These are phyloP conservation scores for Xerocomus potaroensis DNA, from an alignment of 768 basidiomycete genomes.

Conservation along the genomic window DNA sequence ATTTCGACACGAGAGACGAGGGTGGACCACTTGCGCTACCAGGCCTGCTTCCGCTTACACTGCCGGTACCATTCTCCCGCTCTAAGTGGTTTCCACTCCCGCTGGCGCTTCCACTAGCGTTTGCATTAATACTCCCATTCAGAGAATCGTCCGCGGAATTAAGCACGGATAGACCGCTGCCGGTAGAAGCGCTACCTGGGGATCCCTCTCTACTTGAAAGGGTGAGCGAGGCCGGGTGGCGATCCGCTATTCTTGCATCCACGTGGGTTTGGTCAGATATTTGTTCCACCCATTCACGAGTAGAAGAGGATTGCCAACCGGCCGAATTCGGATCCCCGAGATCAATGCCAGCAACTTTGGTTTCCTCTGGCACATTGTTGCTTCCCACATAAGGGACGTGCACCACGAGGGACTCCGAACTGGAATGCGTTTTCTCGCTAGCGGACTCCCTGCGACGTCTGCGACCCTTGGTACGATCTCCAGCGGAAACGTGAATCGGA, in stretches of 20 bases:
- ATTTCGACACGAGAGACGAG: slow-evolving; percentile 17
- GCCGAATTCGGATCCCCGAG: slow-evolving; percentile 19
- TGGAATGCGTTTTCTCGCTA: slow-evolving; percentile 9
- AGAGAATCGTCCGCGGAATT: slow-evolving; percentile 25
- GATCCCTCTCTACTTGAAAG: slow-evolving; percentile 18
- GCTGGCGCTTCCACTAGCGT: slow-evolving; percentile 11
- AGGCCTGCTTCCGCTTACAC: slow-evolving; percentile 7
- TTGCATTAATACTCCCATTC: slow-evolving; percentile 9
- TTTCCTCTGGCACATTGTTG: slow-evolving; percentile 12
- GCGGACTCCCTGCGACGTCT: slow-evolving; percentile 4
- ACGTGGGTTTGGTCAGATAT: slow-evolving; percentile 32
- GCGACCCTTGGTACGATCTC: slow-evolving; percentile 23
- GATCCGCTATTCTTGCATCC: slow-evolving; percentile 1
- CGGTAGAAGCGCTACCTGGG: slow-evolving; percentile 21
- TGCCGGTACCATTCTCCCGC: slow-evolving; percentile 9
- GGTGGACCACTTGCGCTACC: slow-evolving; percentile 10
- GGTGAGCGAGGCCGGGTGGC: slow-evolving; percentile 5
- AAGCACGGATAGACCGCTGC: slow-evolving; percentile 22
- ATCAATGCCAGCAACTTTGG: slow-evolving; percentile 12
- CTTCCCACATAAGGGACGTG: slow-evolving; percentile 26
- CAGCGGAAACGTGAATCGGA: slow-evolving; percentile 26
- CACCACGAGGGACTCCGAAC: slow-evolving; percentile 25
- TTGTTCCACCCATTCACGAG: slow-evolving; percentile 46
- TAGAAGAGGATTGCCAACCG: slow-evolving; percentile 28
- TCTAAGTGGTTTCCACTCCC: slow-evolving; percentile 9